A percentile compares a stretch with the other conserved stretches of the same genome.
These are phyloP conservation scores for Heritiera littoralis DNA, from an alignment of 345 rosid species.

Conservation along the genomic window DNA sequence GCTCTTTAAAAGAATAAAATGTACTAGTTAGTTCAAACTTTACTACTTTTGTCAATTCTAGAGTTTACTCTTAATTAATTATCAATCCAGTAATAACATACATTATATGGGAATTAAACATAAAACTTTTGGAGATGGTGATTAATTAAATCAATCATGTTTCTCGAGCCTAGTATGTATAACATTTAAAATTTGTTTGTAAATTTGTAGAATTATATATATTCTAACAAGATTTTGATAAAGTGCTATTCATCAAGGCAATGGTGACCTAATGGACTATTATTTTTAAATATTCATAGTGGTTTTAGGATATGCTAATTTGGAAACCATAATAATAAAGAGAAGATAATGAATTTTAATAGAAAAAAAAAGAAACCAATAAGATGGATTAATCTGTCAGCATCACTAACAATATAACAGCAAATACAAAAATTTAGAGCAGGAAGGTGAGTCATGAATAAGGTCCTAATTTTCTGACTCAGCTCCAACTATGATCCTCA, in stretches of 20 bases:
- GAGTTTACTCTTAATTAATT: no score
- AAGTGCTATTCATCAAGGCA: background rate
- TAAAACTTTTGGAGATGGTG: no score
- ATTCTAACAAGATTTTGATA: background rate
- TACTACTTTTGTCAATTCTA: no score
- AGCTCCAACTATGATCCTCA: slow-evolving; percentile 12
- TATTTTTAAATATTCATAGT: background rate
- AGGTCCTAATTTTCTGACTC: slow-evolving; percentile 20
- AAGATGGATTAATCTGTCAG: background rate
- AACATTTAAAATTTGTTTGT: background rate
- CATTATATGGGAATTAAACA: no score
- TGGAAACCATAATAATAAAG: background rate
- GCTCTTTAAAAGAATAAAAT: no score
- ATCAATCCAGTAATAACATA: no score
- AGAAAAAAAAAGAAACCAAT: background rate
- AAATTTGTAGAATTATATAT: background rate
- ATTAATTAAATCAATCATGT: no score
- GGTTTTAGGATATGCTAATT: slow-evolving; percentile 11
- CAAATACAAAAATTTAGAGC: background rate
- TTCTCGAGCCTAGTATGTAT: no score
- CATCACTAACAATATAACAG: background rate
- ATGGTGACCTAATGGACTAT: background rate
- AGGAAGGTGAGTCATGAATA: slow-evolving; percentile 13
- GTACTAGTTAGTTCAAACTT: no score
- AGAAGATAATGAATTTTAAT: slow-evolving; percentile 4